Conservation (phyloP, 23 red algal genomes). For the Pyropia haitanensis region DNA sequence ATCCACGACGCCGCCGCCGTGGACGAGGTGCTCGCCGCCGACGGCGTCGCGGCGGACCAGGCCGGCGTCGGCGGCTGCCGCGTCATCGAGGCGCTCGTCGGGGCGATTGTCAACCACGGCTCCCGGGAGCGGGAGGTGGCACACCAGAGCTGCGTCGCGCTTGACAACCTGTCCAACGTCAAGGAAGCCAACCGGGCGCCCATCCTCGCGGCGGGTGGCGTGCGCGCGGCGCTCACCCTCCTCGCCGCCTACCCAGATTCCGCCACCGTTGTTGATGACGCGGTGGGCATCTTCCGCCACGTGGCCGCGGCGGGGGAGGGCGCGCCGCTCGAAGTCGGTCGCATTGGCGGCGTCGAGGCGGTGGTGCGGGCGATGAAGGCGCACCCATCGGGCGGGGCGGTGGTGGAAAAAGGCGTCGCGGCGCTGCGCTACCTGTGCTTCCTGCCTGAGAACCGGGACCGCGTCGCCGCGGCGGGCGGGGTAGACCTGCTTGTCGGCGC, state of each 20-base stretch:
- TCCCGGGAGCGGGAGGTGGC: conserved; percentile 46
- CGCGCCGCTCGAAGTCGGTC: conserved; percentile 27
- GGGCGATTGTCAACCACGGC: conserved; percentile 10
- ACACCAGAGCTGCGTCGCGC: conserved; percentile 59
- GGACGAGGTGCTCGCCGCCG: too few species aligned
- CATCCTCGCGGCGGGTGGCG: conserved; percentile 28
- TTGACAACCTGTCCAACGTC: conserved; percentile 49
- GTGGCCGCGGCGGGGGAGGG: conserved; percentile 27
- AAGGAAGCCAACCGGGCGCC: conserved; percentile 35
- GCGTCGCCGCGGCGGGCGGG: conserved; percentile 11
- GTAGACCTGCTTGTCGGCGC: conserved; percentile 38
- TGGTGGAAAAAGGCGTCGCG: conserved; percentile 48
- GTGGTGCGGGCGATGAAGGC: conserved; percentile 33
- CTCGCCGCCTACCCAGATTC: conserved; percentile 33
- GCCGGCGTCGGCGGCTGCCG: conserved; percentile 14
- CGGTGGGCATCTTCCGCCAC: conserved; percentile 44
- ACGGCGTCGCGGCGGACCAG: background rate
- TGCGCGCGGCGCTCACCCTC: conserved; percentile 19
- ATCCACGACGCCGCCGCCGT: too few species aligned
- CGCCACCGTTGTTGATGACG: conserved; percentile 42
- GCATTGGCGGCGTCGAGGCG: conserved; percentile 23
- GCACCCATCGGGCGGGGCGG: conserved; percentile 20
- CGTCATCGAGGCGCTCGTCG: conserved; percentile 4
- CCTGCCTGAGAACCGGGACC: conserved; percentile 34
- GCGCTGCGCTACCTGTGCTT: conserved; percentile 57